Base-by-base conservation (phyloP, 2,329 filamentous ascomycete genomes). In the Aquanectria penicillioides region DNA sequence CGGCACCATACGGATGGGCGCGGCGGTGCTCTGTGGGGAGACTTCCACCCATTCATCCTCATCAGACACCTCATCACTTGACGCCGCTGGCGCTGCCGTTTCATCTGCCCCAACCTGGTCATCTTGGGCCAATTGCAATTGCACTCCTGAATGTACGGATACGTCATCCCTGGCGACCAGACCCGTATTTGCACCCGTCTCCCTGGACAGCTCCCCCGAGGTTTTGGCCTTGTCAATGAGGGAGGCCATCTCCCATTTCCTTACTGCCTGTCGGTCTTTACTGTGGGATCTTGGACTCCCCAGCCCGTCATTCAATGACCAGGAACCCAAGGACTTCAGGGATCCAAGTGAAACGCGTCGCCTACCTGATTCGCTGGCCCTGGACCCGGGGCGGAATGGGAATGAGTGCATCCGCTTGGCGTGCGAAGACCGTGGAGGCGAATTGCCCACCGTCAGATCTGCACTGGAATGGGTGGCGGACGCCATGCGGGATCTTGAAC, bases 401-500 rank as follows among this genome's bases (percentile, higher is more conserved):
- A 68, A 64, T 17, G 63, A 58, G 15, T 53, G 40, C 46, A 68
- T 62, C 57, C 57, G 64, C 26, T 61, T 62, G n/a, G 65, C 64
- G 49, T 63, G 64, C 46, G 66, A 66, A 31, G 66, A 69, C 28
- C 50, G 44, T 28, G 65, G 58, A 55, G 65, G 61, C 57, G 65
- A 65, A 34, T 63, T 55, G 38, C 50, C 50, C 11, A 57, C 61
- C 55, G 59, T 62, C 48, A 65, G 59, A 41, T 68, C 62, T 59
- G 59, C 61, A 46, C 60, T 62, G 51, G 62, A 38, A 47, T 62
- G 70, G 61, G 67, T 34, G 51, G 59, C 59, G 34, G 58, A 37
- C 47, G 61, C 69, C 41, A 62, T 63, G 56, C 66, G 68, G 52
- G 76, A 71, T 63, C 71, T 75, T 46, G 70, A 55, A 61, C 75